Base-by-base conservation (phyloP, 176 grass and related monocot genomes). In the Rhynchospora tenuis region DNA sequence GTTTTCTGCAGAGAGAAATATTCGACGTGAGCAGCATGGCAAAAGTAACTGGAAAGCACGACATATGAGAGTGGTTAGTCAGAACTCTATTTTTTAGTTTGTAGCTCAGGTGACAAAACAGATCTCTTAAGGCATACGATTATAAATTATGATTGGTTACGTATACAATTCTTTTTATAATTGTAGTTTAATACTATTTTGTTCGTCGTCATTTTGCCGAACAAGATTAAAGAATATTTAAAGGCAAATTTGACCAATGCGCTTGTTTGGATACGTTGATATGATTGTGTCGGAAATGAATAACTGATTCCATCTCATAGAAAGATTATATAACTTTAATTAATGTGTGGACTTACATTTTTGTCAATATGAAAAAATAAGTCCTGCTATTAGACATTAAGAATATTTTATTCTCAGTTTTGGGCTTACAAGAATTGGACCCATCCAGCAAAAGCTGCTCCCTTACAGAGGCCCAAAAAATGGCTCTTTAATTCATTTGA, bases 11-110 rank as follows among this genome's bases (percentile, higher is more conserved):
- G 28, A 70, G 67, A 63, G 23, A 70, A 16, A 2, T 16, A 75
- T 51, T 13, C 23, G 52, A 75, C 72, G 72, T 75, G 72, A 75
- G 72, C 72, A 75, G 45, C 72, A 75, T 54, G 23, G 72, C 45
- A 75, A 75, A 28, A 75, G 72, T 54, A 54, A 29, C 47, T 54
- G 72, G 72, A 16, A 75, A 28, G 72, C 72, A 75, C 72, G 72
- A 74, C 23, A 75, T 12, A 16, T 51, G 11, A 16, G 22, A 50
- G 47, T 52, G 22, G 72, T 54, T 75, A 54, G 46, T 54, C 45
- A 51, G 12, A 74, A 51, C 4, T 50, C 20, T 10, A 13, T 73
- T 73, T 71, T 70, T 51, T 74, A 51, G 11, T 7, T 19, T 43
- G 20, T 52, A 16, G 2, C 4, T 75, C 72, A 54, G 45, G 72